Conservation (phyloP, 495 filamentous ascomycete genomes). For the Aspergillus sclerotiicarbonarius region DNA sequence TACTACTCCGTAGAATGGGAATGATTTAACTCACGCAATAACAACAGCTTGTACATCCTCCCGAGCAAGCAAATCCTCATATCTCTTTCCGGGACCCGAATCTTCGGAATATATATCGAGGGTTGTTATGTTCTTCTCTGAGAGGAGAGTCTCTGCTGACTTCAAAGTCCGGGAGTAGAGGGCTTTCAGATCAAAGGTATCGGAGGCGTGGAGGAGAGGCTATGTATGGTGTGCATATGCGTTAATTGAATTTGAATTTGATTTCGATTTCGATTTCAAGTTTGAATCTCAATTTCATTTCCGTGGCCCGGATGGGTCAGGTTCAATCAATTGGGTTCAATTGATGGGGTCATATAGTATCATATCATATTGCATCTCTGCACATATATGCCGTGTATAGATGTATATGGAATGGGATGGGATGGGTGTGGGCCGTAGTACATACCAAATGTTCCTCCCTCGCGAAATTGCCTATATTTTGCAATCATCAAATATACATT, state of each 20-base stretch:
- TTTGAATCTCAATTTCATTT: too few relatives aligned
- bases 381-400: too few relatives aligned
- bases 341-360: too few relatives aligned
- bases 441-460: conserved; percentile 44
- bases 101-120: conserved; percentile 65
- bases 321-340: too few relatives aligned
- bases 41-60: conserved; percentile 67
- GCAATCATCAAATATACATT: conserved; percentile 3
- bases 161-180: conserved; percentile 61
- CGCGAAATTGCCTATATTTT: conserved; percentile 46
- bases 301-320: too few relatives aligned
- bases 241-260: not conserved
- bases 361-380: too few relatives aligned
- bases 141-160: conserved; percentile 44
- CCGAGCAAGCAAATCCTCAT: conserved; percentile 61
- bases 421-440: not conserved
- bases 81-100: conserved; percentile 47
- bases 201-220: conserved; percentile 51
- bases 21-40: conserved; percentile 55
- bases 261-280: too few relatives aligned
- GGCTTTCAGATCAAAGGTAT: conserved; percentile 52
- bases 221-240: too few relatives aligned
- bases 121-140: conserved; percentile 23
- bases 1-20: too few relatives aligned
- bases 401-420: too few relatives aligned